Base-by-base conservation (phyloP, 73 alveolate genomes). In the Symbiodinium natans region DNA sequence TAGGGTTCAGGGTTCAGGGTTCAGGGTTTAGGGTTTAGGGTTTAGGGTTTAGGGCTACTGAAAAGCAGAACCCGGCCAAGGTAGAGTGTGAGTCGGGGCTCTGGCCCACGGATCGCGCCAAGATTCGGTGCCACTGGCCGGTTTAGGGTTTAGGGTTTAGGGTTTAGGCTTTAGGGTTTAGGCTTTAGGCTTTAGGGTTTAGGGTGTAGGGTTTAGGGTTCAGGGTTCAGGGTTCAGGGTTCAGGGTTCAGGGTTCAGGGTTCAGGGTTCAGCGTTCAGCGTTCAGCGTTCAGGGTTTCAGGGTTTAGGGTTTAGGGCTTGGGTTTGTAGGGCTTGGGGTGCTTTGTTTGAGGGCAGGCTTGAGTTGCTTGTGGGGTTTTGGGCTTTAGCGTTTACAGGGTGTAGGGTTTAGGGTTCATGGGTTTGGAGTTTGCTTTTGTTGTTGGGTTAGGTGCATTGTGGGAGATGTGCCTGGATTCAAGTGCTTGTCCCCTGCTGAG, bases 81-180 rank as follows among this genome's bases (percentile, higher is more conserved):
- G 46, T 41, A 52, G 97, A 90, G 82, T 90, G 97, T 42, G 97
- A 90, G 43, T 90, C 97, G 21, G 97, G 97, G 2, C 54, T 90
- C 3, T 90, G 97, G 97, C 97, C 97, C 52, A 90, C 97, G 10
- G 97, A 90, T 41, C 97, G 97, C 23, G 97, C 97, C 41, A 90
- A 90, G 97, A 90, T 90, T 80, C 41, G 88, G 97, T 52, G 48
- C 4, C 39, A n/a, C 23, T 31, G 77, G 42, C 88, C 29, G 34
- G 33, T 56, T 56, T 56, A 21, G 74, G 74, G 74, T 56, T 56
- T 56, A 56, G 74, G 31, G 74, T 21, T 9, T 56, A 56, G 74
- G 74, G 74, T 56, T 56, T 56, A 56, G 74, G 74, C 36, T 13
- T 52, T 48, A 59, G 77, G 77, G 34, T 59, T 59, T 59, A 17